Evolutionary conservation across 164 flowering plant genomes (phyloP), one percentile per base, ranked within the genome.

Genomic region (Tinospora cordifolia): DNA sequence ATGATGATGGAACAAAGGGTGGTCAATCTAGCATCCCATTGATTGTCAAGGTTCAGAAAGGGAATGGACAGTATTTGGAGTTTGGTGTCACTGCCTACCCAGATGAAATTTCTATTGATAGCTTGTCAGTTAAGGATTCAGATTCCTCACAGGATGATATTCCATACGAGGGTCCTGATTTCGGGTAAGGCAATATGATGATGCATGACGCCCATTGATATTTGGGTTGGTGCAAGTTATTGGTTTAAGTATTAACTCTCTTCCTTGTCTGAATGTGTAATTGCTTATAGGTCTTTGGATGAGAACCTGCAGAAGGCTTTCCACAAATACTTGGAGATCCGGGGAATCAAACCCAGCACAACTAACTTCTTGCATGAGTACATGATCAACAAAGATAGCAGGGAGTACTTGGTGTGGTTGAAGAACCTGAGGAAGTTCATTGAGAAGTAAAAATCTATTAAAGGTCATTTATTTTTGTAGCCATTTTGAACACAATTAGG

Each of bases 291-390:
- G 77, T 91, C 88, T 72, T 87, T 94, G 98, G 99, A 94, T 82
- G 99, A 94, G 81, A 90, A 92, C 68, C 72, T 94, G 81, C 91
- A 88, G 82, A 89, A 84, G 79, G 92, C 90, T 41, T 89, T 94
- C 82, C 88, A 85, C 84, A 92, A 84, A 81, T 94, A 89, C 74
- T 79, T 94, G 71, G 96, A 89, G 81, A 83, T 94, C 21, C 86
- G 99, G 79, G 99, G 98, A 41, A 87, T 94, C 74, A 92, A 86
- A 65, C 83, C 92, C 21, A 88, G 86, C 84, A 77, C 85, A 0
- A 89, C 96, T 27, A 89, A 89, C 71, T 90, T 87, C 87, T 79
- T 94, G 83, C 90, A 87, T 6, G 96, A 87, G 79, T 92, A 92
- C 87, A 92, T 94, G 98, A 79, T 87, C 71, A 85, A 90, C 84